Percentiles rank a stretch among this genome's conserved stretches.
These are phyloP conservation scores for Suillus subaureus DNA, from an alignment of 768 basidiomycete genomes.

Conservation along the genomic window DNA sequence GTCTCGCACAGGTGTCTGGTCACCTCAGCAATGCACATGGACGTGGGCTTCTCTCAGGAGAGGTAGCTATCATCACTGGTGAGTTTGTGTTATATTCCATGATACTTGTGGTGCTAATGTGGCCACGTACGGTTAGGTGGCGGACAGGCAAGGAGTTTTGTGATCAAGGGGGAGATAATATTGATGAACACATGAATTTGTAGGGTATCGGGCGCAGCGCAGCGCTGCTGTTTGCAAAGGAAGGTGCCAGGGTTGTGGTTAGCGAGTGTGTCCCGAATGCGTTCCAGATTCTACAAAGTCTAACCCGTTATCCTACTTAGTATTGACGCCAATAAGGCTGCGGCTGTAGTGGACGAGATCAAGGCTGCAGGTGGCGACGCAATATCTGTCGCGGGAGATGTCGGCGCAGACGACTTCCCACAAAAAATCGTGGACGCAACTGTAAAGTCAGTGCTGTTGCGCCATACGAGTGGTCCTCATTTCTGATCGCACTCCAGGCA, in stretches of 20 bases:
- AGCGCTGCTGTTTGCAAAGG: conserved; percentile 78
- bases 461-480: neutral
- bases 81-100: conserved; percentile 23
- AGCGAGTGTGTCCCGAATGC: conserved; percentile 59
- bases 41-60: conserved; percentile 67
- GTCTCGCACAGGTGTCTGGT: conserved; percentile 70
- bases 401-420: conserved; percentile 82
- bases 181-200: neutral
- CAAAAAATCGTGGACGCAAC: conserved; percentile 77
- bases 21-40: conserved; percentile 57
- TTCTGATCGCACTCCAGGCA: conserved; percentile 27
- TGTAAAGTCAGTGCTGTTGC: conserved; percentile 57
- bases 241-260: conserved; percentile 85
- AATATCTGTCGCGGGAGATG: conserved; percentile 76
- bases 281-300: conserved; percentile 1
- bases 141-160: conserved; percentile 56
- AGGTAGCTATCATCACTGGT: conserved; percentile 89
- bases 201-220: conserved; percentile 80
- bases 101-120: conserved; percentile 4
- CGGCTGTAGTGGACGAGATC: conserved; percentile 72
- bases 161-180: neutral
- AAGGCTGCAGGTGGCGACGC: conserved; percentile 71
- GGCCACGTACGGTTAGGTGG: conserved; percentile 48
- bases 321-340: conserved; percentile 71
- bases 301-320: conserved; percentile 36